phyloP scores from a whole-genome alignment of 768 basidiomycete genomes.

The Kwoniella dendrophila region DNA sequence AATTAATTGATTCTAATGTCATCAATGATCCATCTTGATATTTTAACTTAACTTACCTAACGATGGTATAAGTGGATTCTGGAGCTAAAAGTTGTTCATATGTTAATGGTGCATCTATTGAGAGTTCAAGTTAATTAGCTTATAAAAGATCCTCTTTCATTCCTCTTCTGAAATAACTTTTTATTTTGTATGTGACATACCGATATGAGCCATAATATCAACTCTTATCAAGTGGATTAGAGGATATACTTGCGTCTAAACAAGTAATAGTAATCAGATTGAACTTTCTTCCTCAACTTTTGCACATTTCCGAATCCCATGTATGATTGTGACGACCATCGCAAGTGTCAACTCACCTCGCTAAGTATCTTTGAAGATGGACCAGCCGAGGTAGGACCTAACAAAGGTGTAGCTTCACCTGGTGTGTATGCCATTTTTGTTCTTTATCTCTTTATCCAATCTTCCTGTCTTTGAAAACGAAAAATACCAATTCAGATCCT shows the following conservation, averaged over 20 bases:
- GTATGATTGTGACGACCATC: neutral
- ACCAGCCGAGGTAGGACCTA: constrained; percentile 31
- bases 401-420: constrained; percentile 45
- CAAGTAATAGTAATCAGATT: neutral
- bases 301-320: neutral
- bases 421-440: constrained; percentile 24
- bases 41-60: constrained; percentile 55
- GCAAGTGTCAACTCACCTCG: constrained; percentile 31
- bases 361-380: constrained; percentile 39
- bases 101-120: constrained; percentile 75
- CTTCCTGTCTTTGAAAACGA: too few species aligned
- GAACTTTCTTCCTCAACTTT: too few species aligned
- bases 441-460: neutral
- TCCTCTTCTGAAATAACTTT: neutral
- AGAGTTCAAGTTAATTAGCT: neutral
- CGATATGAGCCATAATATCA: constrained; percentile 55
- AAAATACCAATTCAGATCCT: too few species aligned
- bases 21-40: neutral
- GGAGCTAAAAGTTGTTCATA: constrained; percentile 81
- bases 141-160: neutral
- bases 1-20: too few species aligned
- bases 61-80: constrained; percentile 85
- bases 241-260: constrained; percentile 69
- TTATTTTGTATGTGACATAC: too few species aligned
- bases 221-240: constrained; percentile 74